phyloP scores from a whole-genome alignment of 2,329 filamentous ascomycete genomes.

The Tympanopsis confertula region DNA sequence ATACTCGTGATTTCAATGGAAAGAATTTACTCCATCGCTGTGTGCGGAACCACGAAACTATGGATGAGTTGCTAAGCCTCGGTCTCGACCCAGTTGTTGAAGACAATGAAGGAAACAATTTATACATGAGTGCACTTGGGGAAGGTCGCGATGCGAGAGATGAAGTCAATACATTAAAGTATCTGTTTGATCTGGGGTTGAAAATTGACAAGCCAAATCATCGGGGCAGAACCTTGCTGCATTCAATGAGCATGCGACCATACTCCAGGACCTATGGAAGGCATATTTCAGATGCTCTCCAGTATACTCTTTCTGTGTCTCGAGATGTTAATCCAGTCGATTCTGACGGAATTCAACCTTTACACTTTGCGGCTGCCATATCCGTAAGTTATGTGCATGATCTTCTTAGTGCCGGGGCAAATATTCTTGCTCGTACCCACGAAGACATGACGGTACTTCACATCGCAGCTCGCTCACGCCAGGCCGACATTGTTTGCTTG shows the following conservation, averaged over 20 bases:
- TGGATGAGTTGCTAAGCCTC: not conserved
- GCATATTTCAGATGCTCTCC: not conserved
- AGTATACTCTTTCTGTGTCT: not conserved
- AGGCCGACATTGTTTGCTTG: constrained; percentile 20
- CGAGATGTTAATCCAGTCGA: constrained; percentile 8
- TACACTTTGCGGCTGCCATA: constrained; percentile 9
- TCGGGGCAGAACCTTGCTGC: not conserved
- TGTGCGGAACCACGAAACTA: not conserved
- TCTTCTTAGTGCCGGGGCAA: constrained; percentile 22
- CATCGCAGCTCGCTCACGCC: constrained; percentile 18
- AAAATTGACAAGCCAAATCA: not conserved
- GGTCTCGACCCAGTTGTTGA: constrained; percentile 1
- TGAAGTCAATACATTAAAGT: not conserved
- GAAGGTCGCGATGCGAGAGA: not conserved
- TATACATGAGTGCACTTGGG: not conserved
- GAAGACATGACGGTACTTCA: constrained; percentile 25
- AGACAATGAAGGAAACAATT: constrained; percentile 2
- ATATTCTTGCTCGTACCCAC: constrained; percentile 14
- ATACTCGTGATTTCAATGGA: constrained; percentile 3
- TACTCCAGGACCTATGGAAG: not conserved
- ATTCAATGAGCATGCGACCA: not conserved
- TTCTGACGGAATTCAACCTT: constrained; percentile 9
- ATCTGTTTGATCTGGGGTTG: not conserved
- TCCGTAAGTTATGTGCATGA: constrained; percentile 10
- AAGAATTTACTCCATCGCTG: constrained; percentile 1